Evolutionary conservation across 2,329 filamentous ascomycete species (phyloP), one percentile per base, ranked within the genome.

Genomic region (Xylaria arbuscula): DNA sequence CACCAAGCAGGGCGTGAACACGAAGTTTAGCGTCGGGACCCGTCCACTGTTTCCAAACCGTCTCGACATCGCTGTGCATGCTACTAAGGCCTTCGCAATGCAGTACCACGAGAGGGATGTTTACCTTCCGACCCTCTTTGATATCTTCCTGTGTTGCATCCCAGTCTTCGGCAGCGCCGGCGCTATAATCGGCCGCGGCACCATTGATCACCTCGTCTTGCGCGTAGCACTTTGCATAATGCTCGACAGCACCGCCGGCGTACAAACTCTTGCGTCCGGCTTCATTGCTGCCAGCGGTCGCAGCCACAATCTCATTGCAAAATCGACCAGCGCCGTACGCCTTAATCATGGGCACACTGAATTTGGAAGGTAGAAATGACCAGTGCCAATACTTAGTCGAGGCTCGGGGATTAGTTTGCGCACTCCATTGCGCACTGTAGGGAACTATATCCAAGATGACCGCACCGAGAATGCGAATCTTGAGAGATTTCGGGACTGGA

Each of bases 91-190:
- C 50, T 40, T 70, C 68, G 15, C 59, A 61, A 47, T 67, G 60
- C 13, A 72, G 66, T 32, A 72, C 70, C 15, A 56, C 54, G 3
- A 57, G 36, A 15, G 68, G 62, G 11, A 68, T 62, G 17, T 62
- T 62, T 8, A 68, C 42, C 60, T 64, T 64, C n/a, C 64, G 48
- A 3, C 59, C 62, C 34, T 60, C 40, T 50, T 47, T 56, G 3
- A 66, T 47, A 22, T 72, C 67, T 28, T 64, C 61, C 62, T 59
- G 51, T 47, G 66, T 58, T 10, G 64, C 70, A n/a, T 72, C 70
- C 70, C 67, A 70, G 50, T 72, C 70, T 42, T 72, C 70, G 7
- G 67, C 70, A 8, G 64, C 70, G 36, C 70, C 70, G 10, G 70
- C 68, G 42, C 53, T 53, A n/a, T 72, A 72, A 51, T 72, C 70